Evolutionary conservation across 257 asterid genomes (phyloP), one percentile per base, ranked within the genome.

Genomic region (Euphrasia confusa): DNA sequence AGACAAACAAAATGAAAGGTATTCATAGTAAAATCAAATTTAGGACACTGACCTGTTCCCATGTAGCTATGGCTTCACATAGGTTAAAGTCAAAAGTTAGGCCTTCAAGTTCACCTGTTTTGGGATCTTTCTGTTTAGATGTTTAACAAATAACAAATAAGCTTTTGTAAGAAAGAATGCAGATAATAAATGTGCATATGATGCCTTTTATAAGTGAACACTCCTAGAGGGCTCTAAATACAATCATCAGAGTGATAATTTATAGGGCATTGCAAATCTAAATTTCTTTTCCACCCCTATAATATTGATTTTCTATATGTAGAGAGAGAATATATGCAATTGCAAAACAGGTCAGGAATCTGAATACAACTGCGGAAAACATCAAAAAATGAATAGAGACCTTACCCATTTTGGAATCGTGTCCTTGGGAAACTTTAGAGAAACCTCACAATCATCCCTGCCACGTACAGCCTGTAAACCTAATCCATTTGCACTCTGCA

Each of bases 61-160:
- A 93, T 71, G 94, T 85, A 68, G 99, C 94, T 64, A 93, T 91
- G 65, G 99, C 99, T 79, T 93, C 99, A 71, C 99, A 93, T 44
- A 93, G 83, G 69, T 89, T 80, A 61, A 83, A 79, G 27, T 69
- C 79, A 74, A 69, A 93, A 40, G 87, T 75, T 74, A 93, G 63
- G 58, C 94, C 94, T 79, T 93, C 99, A 65, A 82, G 91, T 74
- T 87, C 80, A 79, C 96, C 97, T 53, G 99, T 83, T 81, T 87
- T 87, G 42, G 95, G 97, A 80, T 93, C 96, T 83, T 80, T 89
- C 99, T 93, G 89, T 76, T 77, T 50, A 64, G 66, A 63, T 13
- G 30, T 75, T 50, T 59, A 64, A 53, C 70, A 72, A 33, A 64
- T 55, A 64, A 53, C 70, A 72, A 33, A 64, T 39, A 13, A 62